Percentiles rank a stretch among this genome's conserved stretches.
phyloP scores from a whole-genome alignment of 2,329 filamentous ascomycete genomes.

The Hypoxylon sp. region DNA sequence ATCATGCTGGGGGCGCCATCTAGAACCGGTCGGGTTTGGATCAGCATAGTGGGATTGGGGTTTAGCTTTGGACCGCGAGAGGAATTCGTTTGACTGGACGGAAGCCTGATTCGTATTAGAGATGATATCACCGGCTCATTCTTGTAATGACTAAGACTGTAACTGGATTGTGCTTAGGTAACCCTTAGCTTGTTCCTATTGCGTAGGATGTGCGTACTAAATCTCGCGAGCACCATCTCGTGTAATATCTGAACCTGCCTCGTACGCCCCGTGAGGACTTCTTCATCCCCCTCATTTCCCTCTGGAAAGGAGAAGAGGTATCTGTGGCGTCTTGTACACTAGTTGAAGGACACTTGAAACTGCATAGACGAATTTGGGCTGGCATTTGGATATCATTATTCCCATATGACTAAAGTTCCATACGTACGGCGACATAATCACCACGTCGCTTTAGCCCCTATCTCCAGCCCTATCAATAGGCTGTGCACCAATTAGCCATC shows the following conservation, averaged over 20 bases:
- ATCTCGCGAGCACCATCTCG: background rate
- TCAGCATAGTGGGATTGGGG: too few species aligned
- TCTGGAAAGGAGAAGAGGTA: background rate
- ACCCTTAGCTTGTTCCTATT: conserved; percentile 1
- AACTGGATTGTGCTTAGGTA: background rate
- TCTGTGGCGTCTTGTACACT: background rate
- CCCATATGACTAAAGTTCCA: background rate
- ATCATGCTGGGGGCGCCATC: too few species aligned
- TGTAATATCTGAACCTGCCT: background rate
- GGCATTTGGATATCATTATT: conserved; percentile 13
- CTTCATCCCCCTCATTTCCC: background rate
- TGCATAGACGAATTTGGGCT: background rate
- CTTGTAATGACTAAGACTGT: background rate
- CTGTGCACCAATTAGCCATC: conserved; percentile 75
- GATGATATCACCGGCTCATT: background rate
- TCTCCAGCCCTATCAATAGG: conserved; percentile 53
- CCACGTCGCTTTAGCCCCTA: conserved; percentile 41
- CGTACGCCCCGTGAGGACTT: background rate
- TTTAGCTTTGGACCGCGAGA: background rate
- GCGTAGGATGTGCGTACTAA: background rate
- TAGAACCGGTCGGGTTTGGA: too few species aligned
- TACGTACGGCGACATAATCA: background rate
- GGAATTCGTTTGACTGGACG: background rate
- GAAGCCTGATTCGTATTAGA: background rate
- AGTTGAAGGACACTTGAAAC: background rate